phyloP scores from a whole-genome alignment of 2,329 filamentous ascomycete genomes.

The Ceratocystis cubensis region DNA sequence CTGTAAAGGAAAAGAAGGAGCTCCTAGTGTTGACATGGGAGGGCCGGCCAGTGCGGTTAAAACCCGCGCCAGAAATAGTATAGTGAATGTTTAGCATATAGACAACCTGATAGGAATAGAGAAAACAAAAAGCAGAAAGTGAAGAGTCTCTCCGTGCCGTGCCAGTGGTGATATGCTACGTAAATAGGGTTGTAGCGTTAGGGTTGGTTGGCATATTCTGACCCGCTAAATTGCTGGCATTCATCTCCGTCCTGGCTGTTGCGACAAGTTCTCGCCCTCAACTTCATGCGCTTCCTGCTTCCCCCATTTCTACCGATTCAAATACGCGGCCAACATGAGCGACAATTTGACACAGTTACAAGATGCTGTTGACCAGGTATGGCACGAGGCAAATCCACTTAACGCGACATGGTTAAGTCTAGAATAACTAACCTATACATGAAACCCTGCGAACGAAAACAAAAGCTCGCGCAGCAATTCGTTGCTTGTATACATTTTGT shows the following conservation, averaged over 20 bases:
- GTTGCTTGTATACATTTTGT: conserved; percentile 55
- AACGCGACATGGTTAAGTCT: too few relatives aligned
- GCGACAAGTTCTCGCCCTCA: conserved; percentile 5
- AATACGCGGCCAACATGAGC: conserved; percentile 38
- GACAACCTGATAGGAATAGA: too few relatives aligned
- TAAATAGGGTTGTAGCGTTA: too few relatives aligned
- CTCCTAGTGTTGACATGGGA: conserved; percentile 41
- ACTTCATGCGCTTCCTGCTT: neutral
- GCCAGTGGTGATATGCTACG: too few relatives aligned
- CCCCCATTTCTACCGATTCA: neutral
- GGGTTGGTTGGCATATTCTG: too few relatives aligned
- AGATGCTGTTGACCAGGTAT: conserved; percentile 70
- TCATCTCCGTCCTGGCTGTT: neutral
- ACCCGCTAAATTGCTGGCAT: too few relatives aligned
- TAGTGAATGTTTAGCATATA: neutral
- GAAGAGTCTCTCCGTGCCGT: too few relatives aligned
- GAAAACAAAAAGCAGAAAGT: too few relatives aligned
- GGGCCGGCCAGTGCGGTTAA: conserved; percentile 27
- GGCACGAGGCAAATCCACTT: conserved; percentile 13
- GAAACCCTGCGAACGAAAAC: neutral
- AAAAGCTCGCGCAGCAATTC: conserved; percentile 54
- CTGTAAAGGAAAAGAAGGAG: conserved; percentile 26
- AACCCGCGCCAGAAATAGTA: neutral
- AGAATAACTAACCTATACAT: too few relatives aligned
- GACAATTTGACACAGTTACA: conserved; percentile 74